These are phyloP conservation scores for Chlamydomonas sp. DNA, from an alignment of 139 green algal species.

Conservation along the genomic window DNA sequence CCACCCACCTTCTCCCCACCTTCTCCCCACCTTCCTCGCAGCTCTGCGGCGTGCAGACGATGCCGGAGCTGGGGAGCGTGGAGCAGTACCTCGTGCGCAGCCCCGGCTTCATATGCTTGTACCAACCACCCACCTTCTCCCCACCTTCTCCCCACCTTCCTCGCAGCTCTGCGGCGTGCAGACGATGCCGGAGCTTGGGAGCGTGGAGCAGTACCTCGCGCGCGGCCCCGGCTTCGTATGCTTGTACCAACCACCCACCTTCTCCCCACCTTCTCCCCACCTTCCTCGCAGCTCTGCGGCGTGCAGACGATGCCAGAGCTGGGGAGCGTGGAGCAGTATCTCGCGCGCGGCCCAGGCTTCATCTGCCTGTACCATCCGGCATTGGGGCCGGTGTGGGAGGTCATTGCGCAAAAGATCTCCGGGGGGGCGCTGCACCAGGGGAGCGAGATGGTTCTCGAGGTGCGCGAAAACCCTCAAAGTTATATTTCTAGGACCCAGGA, in stretches of 20 bases:
- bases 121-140: too few species aligned
- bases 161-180: too few species aligned
- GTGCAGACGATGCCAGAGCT: slow-evolving; percentile 34
- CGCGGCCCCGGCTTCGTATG: neutral
- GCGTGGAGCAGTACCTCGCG: slow-evolving; percentile 8
- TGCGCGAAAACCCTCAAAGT: too few species aligned
- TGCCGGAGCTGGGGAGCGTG: too few species aligned
- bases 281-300: too few species aligned
- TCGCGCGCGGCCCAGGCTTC: slow-evolving; percentile 73
- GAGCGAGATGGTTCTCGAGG: slow-evolving; percentile 59
- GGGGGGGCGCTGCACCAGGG: slow-evolving; percentile 61
- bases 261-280: too few species aligned
- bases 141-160: too few species aligned
- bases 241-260: neutral
- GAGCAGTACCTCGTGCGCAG: too few species aligned
- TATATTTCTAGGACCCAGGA: neutral
- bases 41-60: too few species aligned
- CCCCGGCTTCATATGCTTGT: neutral
- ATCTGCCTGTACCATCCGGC: slow-evolving; percentile 23
- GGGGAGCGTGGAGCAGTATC: slow-evolving; percentile 58
- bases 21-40: too few species aligned
- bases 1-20: too few species aligned
- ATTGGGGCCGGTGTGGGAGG: slow-evolving; percentile 81
- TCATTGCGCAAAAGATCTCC: slow-evolving; percentile 90
- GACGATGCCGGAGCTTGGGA: neutral